phyloP scores from a whole-genome alignment of 108 stramenopile species.

The Fragilaria crotonensis region DNA sequence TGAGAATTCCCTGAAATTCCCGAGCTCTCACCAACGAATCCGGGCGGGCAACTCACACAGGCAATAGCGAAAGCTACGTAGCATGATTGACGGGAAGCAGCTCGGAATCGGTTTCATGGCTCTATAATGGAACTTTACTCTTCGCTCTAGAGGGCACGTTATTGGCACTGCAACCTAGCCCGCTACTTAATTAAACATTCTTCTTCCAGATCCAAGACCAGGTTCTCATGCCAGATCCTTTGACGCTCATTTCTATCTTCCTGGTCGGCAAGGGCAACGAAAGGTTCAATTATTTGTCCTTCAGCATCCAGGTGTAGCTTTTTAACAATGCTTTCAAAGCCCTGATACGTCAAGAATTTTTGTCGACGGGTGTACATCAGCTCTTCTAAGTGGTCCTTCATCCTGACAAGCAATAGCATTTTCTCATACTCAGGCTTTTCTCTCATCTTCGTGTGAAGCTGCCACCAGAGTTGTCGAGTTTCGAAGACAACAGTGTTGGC shows the following conservation, averaged over 20 bases:
- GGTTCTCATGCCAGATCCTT: constrained; percentile 44
- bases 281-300: constrained; percentile 72
- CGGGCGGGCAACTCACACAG: no score
- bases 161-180: no score
- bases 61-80: no score
- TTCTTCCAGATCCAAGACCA: constrained; percentile 50
- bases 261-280: constrained; percentile 51
- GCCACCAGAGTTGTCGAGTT: constrained; percentile 71
- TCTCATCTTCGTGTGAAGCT: constrained; percentile 54
- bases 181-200: constrained; percentile 23
- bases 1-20: no score
- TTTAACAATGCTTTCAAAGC: constrained; percentile 61
- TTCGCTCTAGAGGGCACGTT: no score
- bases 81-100: no score
- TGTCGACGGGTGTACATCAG: constrained; percentile 46
- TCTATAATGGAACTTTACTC: no score
- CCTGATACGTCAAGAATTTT: constrained; percentile 44
- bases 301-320: constrained; percentile 69
- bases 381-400: constrained; percentile 64
- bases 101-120: no score
- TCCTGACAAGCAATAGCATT: constrained; percentile 63
- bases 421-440: constrained; percentile 64
- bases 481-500: constrained; percentile 44
- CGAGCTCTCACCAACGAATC: no score
- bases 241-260: constrained; percentile 59